Evolutionary conservation across 495 filamentous ascomycete species (phyloP).

Genomic region (Penicillium chermesinum): DNA sequence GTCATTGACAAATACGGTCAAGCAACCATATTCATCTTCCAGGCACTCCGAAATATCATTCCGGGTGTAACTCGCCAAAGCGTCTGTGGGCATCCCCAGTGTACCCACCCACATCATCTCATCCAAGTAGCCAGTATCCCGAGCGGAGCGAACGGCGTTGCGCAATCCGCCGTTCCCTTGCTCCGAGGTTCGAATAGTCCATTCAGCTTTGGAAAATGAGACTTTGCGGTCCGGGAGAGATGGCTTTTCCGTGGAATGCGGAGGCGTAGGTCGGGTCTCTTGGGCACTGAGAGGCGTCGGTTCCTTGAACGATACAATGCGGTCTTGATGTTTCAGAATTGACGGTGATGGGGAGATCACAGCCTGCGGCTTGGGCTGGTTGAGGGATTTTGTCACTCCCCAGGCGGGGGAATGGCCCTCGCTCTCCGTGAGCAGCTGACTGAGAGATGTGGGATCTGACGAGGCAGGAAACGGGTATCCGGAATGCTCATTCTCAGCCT

Average conservation of each 20-base stretch:
- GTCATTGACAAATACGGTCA: constrained; percentile 79
- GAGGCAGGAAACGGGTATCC: constrained; percentile 33
- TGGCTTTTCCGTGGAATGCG: constrained; percentile 10
- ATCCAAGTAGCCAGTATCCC: constrained; percentile 54
- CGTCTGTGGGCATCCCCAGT: constrained; percentile 85
- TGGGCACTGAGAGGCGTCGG: constrained; percentile 19
- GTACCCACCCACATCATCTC: constrained; percentile 86
- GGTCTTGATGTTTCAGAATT: constrained; percentile 62
- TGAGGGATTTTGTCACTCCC: constrained; percentile 57
- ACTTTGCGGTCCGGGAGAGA: constrained; percentile 45
- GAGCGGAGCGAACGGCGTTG: constrained; percentile 77
- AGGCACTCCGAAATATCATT: constrained; percentile 74
- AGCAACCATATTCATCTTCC: constrained; percentile 70
- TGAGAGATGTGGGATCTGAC: constrained; percentile 6
- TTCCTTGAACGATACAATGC: constrained; percentile 30
- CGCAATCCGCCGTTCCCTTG: constrained; percentile 87
- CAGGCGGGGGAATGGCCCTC: constrained; percentile 51
- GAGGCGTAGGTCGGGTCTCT: constrained; percentile 9
- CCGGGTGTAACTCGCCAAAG: constrained; percentile 62
- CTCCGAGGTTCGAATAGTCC: constrained; percentile 78
- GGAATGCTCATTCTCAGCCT: constrained; percentile 24
- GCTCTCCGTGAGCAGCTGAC: constrained; percentile 33
- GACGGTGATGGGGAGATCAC: constrained; percentile 64
- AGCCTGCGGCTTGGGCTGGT: constrained; percentile 70
- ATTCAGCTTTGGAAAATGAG: constrained; percentile 60